Conservation (phyloP, 2,329 filamentous ascomycete species). For the Colletotrichum siamense region DNA sequence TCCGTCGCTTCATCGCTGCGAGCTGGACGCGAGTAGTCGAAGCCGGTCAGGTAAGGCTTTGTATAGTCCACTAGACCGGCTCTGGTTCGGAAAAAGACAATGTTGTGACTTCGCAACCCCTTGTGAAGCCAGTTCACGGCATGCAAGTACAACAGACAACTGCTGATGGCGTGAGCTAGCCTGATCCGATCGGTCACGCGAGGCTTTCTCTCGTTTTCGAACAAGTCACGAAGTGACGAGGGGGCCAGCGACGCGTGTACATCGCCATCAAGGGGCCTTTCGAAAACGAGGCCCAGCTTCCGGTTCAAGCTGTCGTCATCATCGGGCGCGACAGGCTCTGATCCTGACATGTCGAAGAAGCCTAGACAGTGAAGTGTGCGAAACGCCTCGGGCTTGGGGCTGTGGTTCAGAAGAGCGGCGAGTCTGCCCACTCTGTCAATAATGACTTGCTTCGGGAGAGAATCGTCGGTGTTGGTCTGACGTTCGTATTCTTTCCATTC, state of each 20-base stretch:
- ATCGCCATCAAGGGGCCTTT: constrained; percentile 45
- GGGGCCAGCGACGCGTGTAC: constrained; percentile 43
- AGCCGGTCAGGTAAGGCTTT: constrained; percentile 54
- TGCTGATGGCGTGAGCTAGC: constrained; percentile 56
- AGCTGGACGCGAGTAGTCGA: constrained; percentile 60
- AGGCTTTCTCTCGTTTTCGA: constrained; percentile 46
- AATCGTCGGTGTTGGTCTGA: constrained; percentile 37
- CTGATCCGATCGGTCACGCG: constrained; percentile 56
- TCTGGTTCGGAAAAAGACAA: constrained; percentile 54
- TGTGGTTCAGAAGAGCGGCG: constrained; percentile 51
- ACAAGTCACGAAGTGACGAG: constrained; percentile 52
- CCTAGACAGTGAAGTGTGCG: constrained; percentile 56
- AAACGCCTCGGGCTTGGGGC: constrained; percentile 53
- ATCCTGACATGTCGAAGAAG: constrained; percentile 48
- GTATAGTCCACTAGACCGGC: constrained; percentile 39
- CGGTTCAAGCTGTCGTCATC: constrained; percentile 46
- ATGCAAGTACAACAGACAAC: constrained; percentile 60
- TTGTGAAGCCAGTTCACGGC: constrained; percentile 65
- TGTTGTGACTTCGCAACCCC: constrained; percentile 57
- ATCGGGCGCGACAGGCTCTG: constrained; percentile 35
- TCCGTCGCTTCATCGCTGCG: constrained; percentile 57
- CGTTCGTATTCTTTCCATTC: constrained; percentile 56
- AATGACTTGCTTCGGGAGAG: constrained; percentile 46
- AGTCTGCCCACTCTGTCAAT: constrained; percentile 51
- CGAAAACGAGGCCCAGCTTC: constrained; percentile 60